Conservation (phyloP, 2,329 filamentous ascomycete genomes). For the Xylariaceae sp. region DNA sequence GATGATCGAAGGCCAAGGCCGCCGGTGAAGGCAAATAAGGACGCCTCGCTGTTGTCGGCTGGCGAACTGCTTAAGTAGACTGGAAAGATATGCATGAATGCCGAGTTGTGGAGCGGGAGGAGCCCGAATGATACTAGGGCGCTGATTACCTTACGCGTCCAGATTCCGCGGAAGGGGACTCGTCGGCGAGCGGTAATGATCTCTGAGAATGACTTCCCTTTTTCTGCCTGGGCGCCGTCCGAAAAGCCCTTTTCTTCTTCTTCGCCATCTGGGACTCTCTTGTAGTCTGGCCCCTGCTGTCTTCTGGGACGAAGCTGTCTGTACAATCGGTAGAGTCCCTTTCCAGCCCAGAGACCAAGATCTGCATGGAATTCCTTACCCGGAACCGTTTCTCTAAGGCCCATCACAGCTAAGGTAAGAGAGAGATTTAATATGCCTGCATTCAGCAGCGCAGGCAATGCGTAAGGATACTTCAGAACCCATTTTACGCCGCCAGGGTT, state of each 20-base stretch:
- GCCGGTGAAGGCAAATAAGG: conserved; percentile 56
- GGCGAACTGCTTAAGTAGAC: conserved; percentile 62
- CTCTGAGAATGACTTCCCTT: conserved; percentile 17
- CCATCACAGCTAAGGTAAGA: conserved; percentile 38
- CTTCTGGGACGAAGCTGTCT: conserved; percentile 13
- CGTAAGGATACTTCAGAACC: conserved; percentile 47
- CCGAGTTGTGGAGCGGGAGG: conserved; percentile 64
- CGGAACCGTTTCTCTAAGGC: conserved; percentile 43
- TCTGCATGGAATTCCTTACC: conserved; percentile 33
- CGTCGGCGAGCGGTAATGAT: conserved; percentile 1
- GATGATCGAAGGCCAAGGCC: conserved; percentile 55
- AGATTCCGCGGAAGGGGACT: conserved; percentile 28
- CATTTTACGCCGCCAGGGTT: conserved; percentile 41
- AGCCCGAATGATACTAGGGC: conserved; percentile 45
- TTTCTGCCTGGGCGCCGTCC: conserved; percentile 12
- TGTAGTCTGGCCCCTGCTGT: conserved; percentile 13
- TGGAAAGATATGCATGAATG: conserved; percentile 66
- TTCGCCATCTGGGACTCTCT: conserved; percentile 21
- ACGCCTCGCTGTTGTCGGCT: conserved; percentile 43
- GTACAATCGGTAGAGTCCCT: conserved; percentile 14
- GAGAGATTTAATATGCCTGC: conserved; percentile 38
- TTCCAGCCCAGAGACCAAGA: conserved; percentile 23
- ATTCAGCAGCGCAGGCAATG: conserved; percentile 46
- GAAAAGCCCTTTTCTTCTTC: conserved; percentile 19
- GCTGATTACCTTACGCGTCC: conserved; percentile 39